Evolutionary conservation across 139 green algal genomes (phyloP).

Genomic region (Penium margaritaceum): DNA sequence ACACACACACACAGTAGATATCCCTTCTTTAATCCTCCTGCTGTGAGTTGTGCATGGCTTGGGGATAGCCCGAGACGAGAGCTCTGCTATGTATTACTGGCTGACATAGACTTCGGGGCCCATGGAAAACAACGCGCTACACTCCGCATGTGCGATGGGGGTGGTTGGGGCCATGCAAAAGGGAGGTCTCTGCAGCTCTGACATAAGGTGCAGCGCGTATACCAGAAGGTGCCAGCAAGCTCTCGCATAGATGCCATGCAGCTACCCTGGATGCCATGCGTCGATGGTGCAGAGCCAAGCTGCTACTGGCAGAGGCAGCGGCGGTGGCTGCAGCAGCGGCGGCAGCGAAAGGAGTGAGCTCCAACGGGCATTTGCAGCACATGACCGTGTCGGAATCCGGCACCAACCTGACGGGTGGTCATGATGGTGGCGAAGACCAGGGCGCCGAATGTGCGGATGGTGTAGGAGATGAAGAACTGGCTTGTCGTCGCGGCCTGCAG

Average conservation of each 20-base stretch:
- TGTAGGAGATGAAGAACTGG: slow-evolving; percentile 77
- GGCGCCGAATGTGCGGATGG: slow-evolving; percentile 71
- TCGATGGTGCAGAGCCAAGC: neutral
- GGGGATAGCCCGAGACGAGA: too few relatives aligned
- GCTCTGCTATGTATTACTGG: neutral
- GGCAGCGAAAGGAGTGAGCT: neutral
- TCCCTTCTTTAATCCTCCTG: too few relatives aligned
- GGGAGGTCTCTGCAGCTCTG: neutral
- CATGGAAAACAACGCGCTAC: neutral
- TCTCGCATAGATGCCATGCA: slow-evolving; percentile 52
- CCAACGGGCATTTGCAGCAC: neutral
- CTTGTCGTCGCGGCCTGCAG: slow-evolving; percentile 45
- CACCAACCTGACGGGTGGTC: slow-evolving; percentile 65
- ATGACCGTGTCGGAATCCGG: neutral
- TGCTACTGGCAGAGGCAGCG: neutral
- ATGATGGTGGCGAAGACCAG: slow-evolving; percentile 88
- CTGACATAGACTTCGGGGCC: neutral
- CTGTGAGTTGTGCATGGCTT: too few relatives aligned
- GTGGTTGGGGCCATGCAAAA: neutral
- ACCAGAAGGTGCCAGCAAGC: too few relatives aligned
- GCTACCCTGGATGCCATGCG: slow-evolving; percentile 26
- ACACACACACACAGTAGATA: too few relatives aligned
- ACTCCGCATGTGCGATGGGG: neutral
- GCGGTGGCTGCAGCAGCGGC: neutral
- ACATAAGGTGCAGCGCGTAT: neutral